phyloP scores from a whole-genome alignment of 345 rosid genomes.

The Eucalyptus leucophloia region DNA sequence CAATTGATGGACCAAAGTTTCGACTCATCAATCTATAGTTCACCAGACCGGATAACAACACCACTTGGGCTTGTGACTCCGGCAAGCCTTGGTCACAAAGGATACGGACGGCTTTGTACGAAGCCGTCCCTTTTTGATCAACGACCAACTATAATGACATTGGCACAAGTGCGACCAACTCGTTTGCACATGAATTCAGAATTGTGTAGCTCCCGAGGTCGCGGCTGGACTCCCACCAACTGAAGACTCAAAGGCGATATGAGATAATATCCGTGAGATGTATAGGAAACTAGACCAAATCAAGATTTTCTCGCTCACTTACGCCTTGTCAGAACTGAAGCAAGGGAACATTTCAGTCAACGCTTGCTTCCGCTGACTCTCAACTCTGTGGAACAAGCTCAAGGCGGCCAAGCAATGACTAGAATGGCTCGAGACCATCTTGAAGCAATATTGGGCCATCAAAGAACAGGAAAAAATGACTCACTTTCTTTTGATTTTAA shows the following conservation, averaged over 20 bases:
- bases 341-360: neutral
- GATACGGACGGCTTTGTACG: accelerated
- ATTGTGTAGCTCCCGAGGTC: neutral
- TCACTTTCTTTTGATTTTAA: too few relatives aligned
- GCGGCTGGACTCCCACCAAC: accelerated
- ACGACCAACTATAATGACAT: neutral
- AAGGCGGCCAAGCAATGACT: accelerated
- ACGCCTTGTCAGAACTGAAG: accelerated
- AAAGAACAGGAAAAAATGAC: neutral
- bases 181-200: neutral
- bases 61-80: neutral
- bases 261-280: neutral
- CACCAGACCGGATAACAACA: accelerated
- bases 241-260: accelerated
- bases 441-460: neutral
- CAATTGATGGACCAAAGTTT: neutral
- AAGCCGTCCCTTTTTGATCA: accelerated
- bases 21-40: neutral
- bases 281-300: too few relatives aligned
- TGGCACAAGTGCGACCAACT: neutral
- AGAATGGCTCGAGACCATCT: neutral
- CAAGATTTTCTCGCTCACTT: accelerated
- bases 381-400: accelerated
- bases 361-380: neutral
- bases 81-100: neutral